Evolutionary conservation across 208 protist genomes (phyloP).

Genomic region (Naegleria fowleri): DNA sequence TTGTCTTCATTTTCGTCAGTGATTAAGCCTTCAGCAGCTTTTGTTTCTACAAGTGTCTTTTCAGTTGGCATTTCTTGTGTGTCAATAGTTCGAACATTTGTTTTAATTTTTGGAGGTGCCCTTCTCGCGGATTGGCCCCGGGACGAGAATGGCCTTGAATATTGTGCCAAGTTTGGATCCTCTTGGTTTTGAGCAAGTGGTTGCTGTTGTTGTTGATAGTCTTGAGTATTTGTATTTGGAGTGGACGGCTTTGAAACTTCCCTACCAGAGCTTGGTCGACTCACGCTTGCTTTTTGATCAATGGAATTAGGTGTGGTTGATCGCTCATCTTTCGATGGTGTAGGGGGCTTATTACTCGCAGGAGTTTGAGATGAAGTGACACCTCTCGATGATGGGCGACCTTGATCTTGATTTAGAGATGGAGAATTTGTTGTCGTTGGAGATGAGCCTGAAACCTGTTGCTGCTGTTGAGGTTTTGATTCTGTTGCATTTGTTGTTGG

Average conservation of each 20-base stretch:
- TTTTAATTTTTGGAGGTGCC: not conserved
- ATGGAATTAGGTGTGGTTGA: not conserved
- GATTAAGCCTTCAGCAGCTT: not conserved
- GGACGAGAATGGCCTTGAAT: not conserved
- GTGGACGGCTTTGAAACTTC: not conserved
- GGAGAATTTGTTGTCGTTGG: not conserved
- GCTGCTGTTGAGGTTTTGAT: not conserved
- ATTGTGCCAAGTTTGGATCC: not conserved
- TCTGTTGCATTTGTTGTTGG: too few species aligned
- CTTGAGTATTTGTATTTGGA: not conserved
- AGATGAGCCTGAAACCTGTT: not conserved
- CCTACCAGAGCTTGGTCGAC: not conserved
- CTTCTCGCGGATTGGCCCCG: not conserved
- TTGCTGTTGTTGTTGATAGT: not conserved
- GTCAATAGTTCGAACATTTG: not conserved
- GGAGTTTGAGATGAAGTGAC: not conserved
- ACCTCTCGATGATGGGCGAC: too few species aligned
- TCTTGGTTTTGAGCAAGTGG: not conserved
- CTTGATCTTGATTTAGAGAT: not conserved
- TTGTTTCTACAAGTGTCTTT: not conserved
- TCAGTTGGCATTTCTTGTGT: constrained; percentile 17
- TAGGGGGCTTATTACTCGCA: not conserved
- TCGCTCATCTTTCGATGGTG: not conserved
- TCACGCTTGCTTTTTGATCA: not conserved
- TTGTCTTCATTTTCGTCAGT: not conserved